Evolutionary conservation across 1,139 yeast species (phyloP).

Genomic region (Petasospora fabianii): DNA sequence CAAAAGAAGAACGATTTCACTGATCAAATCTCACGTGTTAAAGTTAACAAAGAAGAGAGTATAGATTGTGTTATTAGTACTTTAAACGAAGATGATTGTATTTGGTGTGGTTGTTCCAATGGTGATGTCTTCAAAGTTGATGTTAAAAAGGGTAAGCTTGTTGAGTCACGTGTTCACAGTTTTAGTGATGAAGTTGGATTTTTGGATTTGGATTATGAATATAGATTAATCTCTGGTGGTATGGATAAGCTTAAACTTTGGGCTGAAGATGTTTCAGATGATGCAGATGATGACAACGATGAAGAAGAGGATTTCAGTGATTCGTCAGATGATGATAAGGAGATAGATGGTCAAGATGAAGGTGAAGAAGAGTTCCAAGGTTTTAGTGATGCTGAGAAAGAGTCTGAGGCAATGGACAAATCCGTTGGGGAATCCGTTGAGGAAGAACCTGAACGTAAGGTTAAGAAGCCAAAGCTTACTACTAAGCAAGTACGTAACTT

Average conservation of each 20-base stretch:
- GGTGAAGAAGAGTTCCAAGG: conserved; percentile 19
- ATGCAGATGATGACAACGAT: conserved; percentile 13
- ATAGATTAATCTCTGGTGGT: conserved; percentile 75
- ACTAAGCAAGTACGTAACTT: conserved; percentile 46
- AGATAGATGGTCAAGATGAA: conserved; percentile 18
- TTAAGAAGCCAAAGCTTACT: conserved; percentile 34
- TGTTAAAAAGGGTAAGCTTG: conserved; percentile 57
- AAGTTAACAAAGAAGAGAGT: conserved; percentile 66
- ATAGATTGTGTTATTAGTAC: conserved; percentile 77
- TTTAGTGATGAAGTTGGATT: conserved; percentile 59
- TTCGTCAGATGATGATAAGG: conserved; percentile 21
- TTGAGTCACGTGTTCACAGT: conserved; percentile 67
- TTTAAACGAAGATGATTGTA: conserved; percentile 63
- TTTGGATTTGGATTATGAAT: conserved; percentile 76
- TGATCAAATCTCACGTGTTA: conserved; percentile 81
- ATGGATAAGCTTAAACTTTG: conserved; percentile 79
- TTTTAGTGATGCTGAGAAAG: conserved; percentile 20
- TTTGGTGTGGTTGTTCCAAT: conserved; percentile 84
- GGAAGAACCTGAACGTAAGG: conserved; percentile 17
- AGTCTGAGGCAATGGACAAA: conserved; percentile 11
- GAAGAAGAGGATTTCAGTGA: conserved; percentile 7
- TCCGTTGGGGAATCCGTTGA: conserved; percentile 9
- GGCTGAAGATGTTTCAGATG: conserved; percentile 39
- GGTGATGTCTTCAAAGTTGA: conserved; percentile 74
- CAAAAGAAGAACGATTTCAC: conserved; percentile 58